phyloP scores from a whole-genome alignment of 2,329 filamentous ascomycete species.

The Didymella sp. region DNA sequence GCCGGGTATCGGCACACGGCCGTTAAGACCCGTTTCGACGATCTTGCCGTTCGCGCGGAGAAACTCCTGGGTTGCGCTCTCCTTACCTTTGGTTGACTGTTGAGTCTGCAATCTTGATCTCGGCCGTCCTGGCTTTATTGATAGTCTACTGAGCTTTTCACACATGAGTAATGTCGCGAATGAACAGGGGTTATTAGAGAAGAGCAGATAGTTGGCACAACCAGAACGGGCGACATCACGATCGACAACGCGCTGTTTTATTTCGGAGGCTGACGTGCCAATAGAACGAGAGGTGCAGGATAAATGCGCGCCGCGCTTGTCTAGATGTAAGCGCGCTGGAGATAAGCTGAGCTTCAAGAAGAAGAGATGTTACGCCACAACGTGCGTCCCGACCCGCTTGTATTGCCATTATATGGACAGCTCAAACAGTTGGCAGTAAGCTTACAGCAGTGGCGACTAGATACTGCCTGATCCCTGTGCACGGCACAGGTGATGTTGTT shows the following conservation, averaged over 20 bases:
- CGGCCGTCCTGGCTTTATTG: conserved; percentile 15
- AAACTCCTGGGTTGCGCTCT: conserved; percentile 19
- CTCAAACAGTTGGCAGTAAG: too few species aligned
- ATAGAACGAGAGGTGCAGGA: conserved; percentile 16
- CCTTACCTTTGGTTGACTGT: conserved; percentile 14
- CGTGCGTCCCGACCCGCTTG: background rate
- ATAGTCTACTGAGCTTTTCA: conserved; percentile 5
- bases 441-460: too few species aligned
- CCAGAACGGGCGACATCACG: conserved; percentile 12
- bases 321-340: conserved; percentile 7
- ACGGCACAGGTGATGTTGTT: too few species aligned
- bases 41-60: conserved; percentile 15
- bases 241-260: background rate
- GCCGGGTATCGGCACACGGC: too few species aligned
- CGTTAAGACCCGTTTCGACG: background rate
- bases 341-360: background rate
- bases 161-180: background rate
- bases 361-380: conserved; percentile 1
- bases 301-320: conserved; percentile 11
- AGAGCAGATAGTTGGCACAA: conserved; percentile 6
- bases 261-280: conserved; percentile 5
- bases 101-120: conserved; percentile 13
- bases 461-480: too few species aligned
- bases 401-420: too few species aligned
- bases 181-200: conserved; percentile 3